Evolutionary conservation across 2,329 filamentous ascomycete species (phyloP).

Genomic region (Nothopassalora personata): DNA sequence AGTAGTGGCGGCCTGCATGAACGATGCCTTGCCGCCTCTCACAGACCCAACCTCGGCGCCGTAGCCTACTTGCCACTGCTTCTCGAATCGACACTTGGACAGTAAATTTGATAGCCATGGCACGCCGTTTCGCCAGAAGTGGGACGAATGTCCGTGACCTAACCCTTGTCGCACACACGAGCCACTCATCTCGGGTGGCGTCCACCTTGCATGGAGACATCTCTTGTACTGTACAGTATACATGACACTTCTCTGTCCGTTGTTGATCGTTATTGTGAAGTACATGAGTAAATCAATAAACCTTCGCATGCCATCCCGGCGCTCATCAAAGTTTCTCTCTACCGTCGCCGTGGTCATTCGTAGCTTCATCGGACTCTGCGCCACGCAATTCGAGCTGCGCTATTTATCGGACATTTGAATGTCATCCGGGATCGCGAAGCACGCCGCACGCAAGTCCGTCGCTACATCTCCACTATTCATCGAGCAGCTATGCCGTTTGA

Average conservation of each 20-base stretch:
- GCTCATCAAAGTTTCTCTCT: neutral
- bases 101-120: neutral
- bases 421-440: slow-evolving; percentile 8
- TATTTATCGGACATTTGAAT: slow-evolving; percentile 5
- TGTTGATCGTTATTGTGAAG: neutral
- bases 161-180: slow-evolving; percentile 7
- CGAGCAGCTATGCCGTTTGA: slow-evolving; percentile 9
- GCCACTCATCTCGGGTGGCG: slow-evolving; percentile 16
- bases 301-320: neutral
- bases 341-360: neutral
- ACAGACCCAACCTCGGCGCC: neutral
- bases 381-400: slow-evolving; percentile 6
- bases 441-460: slow-evolving; percentile 4
- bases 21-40: neutral
- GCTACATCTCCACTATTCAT: slow-evolving; percentile 1
- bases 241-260: neutral
- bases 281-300: neutral
- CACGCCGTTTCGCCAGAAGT: slow-evolving; percentile 17
- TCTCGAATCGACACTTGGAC: neutral
- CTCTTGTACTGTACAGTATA: too few species aligned
- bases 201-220: slow-evolving; percentile 1
- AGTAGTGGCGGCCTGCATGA: slow-evolving; percentile 11
- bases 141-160: slow-evolving; percentile 10
- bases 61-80: neutral
- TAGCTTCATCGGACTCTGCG: slow-evolving; percentile 4